Evolutionary conservation across 495 filamentous ascomycete genomes (phyloP), one percentile per base, ranked within the genome.

Genomic region (Parathielavia hyrcaniae): DNA sequence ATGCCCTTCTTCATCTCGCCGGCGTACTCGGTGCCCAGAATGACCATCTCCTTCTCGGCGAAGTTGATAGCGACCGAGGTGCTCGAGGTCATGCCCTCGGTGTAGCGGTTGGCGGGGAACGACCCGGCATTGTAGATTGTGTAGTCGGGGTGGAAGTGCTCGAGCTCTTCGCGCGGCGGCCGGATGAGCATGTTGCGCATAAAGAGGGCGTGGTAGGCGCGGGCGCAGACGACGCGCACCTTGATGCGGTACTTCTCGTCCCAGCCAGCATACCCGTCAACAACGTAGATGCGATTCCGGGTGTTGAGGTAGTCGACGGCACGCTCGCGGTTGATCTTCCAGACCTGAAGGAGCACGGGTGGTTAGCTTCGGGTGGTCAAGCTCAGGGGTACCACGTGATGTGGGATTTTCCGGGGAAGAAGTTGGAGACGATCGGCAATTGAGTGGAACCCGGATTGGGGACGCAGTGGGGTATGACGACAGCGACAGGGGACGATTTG

Each of bases 111-210:
- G 71, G 95, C 95, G 48, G 93, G 93, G 87, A 98, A 98, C 48
- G 87, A 88, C 58, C 93, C 93, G 62, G 93, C 95, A 69, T 98
- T 98, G 85, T 98, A 98, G 79, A 98, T 97, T 65, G 91, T 90
- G 81, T 98, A 98, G 80, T 98, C 90, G 61, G 93, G 93, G 75
- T 96, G 90, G 83, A 98, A 98, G 78, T 88, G 82, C 75, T 95
- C 84, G 43, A 98, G 85, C 81, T 97, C 91, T 74, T 92, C 88
- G 52, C 80, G 81, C 45, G 83, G 77, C 57, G 93, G 93, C 69
- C 93, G 87, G 80, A 98, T 98, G 70, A 98, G 88, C 93, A 98
- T 98, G 81, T 98, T 98, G 67, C 95, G 89, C 93, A 98, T 98
- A 88, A 98, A 98, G 59, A 98, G 83, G 62, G 93, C 93, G 82